Evolutionary conservation across 2,329 filamentous ascomycete genomes (phyloP).

Genomic region (Diplodia corticola): DNA sequence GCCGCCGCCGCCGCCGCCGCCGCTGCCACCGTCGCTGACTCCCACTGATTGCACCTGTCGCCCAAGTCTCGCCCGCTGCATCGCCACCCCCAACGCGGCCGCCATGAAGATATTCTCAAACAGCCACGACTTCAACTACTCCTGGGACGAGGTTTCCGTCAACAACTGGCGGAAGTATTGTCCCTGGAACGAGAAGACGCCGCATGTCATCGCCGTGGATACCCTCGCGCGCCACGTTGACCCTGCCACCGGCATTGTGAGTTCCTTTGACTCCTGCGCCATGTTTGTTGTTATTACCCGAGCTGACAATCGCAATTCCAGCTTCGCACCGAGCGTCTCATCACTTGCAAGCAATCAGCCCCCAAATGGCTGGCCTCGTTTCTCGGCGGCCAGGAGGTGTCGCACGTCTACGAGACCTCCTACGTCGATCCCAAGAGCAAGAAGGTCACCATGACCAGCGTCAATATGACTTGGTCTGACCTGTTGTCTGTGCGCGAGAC

Average conservation of each 20-base stretch:
- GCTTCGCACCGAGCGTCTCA: slow-evolving; percentile 70
- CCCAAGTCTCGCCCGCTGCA: slow-evolving; percentile 29
- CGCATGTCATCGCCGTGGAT: slow-evolving; percentile 94
- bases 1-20: background rate
- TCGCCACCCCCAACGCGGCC: background rate
- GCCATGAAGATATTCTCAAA: slow-evolving; percentile 95
- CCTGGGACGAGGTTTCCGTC: slow-evolving; percentile 96
- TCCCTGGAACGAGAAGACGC: slow-evolving; percentile 98
- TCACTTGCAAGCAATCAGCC: slow-evolving; percentile 64
- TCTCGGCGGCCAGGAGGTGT: slow-evolving; percentile 76
- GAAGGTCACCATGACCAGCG: slow-evolving; percentile 94
- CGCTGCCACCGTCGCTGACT: slow-evolving; percentile 14
- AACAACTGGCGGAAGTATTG: slow-evolving; percentile 99
- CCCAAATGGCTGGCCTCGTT: slow-evolving; percentile 80
- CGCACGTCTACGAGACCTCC: slow-evolving; percentile 90
- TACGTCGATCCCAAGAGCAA: slow-evolving; percentile 84
- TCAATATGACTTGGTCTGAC: slow-evolving; percentile 91
- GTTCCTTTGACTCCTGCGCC: slow-evolving; percentile 33
- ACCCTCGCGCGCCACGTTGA: slow-evolving; percentile 75
- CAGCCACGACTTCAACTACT: slow-evolving; percentile 89
- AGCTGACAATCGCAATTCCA: slow-evolving; percentile 32
- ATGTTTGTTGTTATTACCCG: background rate
- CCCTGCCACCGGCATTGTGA: slow-evolving; percentile 64
- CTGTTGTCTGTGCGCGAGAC: slow-evolving; percentile 91
- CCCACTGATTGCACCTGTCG: slow-evolving; percentile 10